A percentile compares a stretch with the other conserved stretches of the same genome.
Conservation (phyloP, 164 flowering plant genomes). For the Chimonanthus praecox region DNA sequence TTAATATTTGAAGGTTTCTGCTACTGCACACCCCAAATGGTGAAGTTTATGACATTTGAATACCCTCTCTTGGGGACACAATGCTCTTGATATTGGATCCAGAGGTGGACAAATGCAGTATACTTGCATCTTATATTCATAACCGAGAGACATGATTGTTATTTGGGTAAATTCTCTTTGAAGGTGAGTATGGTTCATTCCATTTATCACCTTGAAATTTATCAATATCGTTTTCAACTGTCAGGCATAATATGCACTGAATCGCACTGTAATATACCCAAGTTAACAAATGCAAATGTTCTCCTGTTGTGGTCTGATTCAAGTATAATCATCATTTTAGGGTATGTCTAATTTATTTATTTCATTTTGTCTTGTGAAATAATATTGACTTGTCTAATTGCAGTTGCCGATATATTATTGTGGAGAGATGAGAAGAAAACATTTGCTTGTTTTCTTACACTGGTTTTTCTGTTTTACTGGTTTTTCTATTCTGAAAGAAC, state of each 20-base stretch:
- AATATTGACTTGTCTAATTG: slow-evolving; percentile 26
- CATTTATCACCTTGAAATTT: background rate
- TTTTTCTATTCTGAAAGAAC: slow-evolving; percentile 67
- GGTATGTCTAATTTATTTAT: background rate
- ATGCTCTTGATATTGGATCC: background rate
- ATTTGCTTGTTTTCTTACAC: slow-evolving; percentile 47
- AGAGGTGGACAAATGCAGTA: background rate
- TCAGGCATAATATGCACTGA: background rate
- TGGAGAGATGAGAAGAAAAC: slow-evolving; percentile 90
- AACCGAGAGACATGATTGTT: background rate
- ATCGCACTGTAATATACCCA: background rate
- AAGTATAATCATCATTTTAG: background rate
- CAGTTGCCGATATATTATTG: slow-evolving; percentile 87
- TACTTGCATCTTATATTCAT: background rate
- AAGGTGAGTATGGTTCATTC: background rate
- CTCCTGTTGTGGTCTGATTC: background rate
- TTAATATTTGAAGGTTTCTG: background rate
- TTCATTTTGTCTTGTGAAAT: slow-evolving; percentile 5
- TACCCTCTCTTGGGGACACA: background rate
- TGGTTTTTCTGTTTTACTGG: slow-evolving; percentile 60
- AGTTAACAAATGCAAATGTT: background rate
- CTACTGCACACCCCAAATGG: background rate
- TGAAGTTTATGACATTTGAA: background rate
- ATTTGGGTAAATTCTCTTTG: background rate
- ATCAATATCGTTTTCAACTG: background rate